A percentile compares a stretch with the other conserved stretches of the same genome.
Evolutionary conservation across 225 moss, liverwort and hornwort genomes (phyloP).

Genomic region (Marchantia paleacea): DNA sequence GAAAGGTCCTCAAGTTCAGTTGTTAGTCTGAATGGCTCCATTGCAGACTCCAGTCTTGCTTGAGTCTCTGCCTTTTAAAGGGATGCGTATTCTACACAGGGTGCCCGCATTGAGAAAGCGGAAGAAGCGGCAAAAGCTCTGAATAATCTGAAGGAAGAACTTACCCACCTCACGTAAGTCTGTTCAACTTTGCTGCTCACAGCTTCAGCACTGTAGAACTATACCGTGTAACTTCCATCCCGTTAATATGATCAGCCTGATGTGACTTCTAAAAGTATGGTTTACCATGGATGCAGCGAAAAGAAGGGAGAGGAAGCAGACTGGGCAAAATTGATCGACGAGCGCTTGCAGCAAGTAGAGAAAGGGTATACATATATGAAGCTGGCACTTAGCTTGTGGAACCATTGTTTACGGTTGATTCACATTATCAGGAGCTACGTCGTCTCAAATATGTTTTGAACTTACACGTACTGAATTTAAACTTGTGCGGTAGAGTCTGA

Average conservation of each 20-base stretch:
- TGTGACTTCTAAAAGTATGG: not conserved
- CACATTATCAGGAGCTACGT: not conserved
- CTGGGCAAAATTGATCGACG: conserved; percentile 41
- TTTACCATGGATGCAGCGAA: conserved; percentile 39
- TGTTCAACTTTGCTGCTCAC: not conserved
- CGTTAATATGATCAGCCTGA: not conserved
- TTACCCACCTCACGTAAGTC: conserved; percentile 49
- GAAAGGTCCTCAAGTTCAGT: not conserved
- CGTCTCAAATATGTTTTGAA: too few species aligned
- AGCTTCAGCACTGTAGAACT: not conserved
- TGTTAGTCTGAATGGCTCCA: not conserved
- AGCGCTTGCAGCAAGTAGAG: conserved; percentile 53
- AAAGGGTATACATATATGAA: conserved; percentile 33
- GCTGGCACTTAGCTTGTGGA: too few species aligned
- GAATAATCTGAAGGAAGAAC: conserved; percentile 53
- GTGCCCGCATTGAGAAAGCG: conserved; percentile 55
- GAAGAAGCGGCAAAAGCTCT: conserved; percentile 68
- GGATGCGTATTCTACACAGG: conserved; percentile 38
- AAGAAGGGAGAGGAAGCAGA: conserved; percentile 38
- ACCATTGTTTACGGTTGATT: not conserved
- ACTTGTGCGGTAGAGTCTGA: not conserved
- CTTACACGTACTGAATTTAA: too few species aligned
- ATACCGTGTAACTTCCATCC: not conserved
- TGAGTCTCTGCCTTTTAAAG: conserved; percentile 18
- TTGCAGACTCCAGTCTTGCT: not conserved